Base-by-base conservation (phyloP, 495 filamentous ascomycete species). In the Trichoderma virens region DNA sequence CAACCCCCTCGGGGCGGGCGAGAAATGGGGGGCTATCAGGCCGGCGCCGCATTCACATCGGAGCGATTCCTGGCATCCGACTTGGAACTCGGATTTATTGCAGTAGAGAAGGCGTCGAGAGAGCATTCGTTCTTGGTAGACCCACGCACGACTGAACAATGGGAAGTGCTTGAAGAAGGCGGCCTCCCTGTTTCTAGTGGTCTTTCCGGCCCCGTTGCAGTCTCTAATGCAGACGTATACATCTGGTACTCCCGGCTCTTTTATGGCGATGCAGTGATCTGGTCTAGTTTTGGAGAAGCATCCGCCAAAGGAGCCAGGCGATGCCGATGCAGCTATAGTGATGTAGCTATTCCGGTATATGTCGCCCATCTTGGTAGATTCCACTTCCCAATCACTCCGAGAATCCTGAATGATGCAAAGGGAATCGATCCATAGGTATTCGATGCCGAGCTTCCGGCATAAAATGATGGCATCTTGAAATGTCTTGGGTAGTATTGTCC, bases 121-220 rank as follows among this genome's bases (percentile, higher is more conserved):
- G 4, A 75, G 65, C 1, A 70, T 3, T 14, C 64, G 64, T 45
- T 75, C 73, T 59, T 75, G 71, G 7, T 67, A 61, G 4, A 66
- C 67, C 73, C 73, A 75, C n/a, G 62, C 71, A 14, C 73, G 62
- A 7, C 63, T n/a, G n/a, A n/a, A n/a, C n/a, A n/a, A n/a, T n/a
- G n/a, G n/a, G n/a, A n/a, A n/a, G n/a, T n/a, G 62, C 45, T 69
- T 63, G 3, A 72, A 62, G 2, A 60, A 60, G 8, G 61, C 34
- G 14, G 11, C 31, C 28, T 45, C 23, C 11, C 13, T 18, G 8
- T 43, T 30, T 8, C 14, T 11, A 27, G 45, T n/a, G 27, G 11
- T 62, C 61, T 11, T 39, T 30, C 27, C 30, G 51, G 13, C 51
- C 51, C 3, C 23, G 51, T 25, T 27, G 27, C 25, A 62, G 25